Evolutionary conservation across 345 rosid genomes (phyloP).

Genomic region (Populus tremula): DNA sequence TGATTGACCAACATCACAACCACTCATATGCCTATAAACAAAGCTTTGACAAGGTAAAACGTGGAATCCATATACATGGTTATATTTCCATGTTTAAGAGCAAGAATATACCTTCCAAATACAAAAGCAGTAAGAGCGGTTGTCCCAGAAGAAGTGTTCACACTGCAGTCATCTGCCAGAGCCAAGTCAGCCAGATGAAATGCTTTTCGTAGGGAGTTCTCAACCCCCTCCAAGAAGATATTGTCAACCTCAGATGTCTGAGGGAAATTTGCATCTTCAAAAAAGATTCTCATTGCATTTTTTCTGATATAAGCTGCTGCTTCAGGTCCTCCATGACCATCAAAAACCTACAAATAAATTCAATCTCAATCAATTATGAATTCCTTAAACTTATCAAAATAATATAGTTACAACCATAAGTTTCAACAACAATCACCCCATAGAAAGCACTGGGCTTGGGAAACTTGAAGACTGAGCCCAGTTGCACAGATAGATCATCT

Average conservation of each 20-base stretch:
- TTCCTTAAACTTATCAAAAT: neutral
- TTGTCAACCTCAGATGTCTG: slow-evolving; percentile 46
- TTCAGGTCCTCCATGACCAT: slow-evolving; percentile 94
- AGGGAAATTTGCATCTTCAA: slow-evolving; percentile 66
- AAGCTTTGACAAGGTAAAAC: neutral
- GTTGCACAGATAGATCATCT: slow-evolving; percentile 50
- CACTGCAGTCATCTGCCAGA: slow-evolving; percentile 55
- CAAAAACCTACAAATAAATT: slow-evolving; percentile 50
- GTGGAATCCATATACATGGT: neutral
- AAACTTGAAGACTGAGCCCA: slow-evolving; percentile 44
- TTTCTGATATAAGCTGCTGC: slow-evolving; percentile 59
- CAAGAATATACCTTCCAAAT: slow-evolving; percentile 53
- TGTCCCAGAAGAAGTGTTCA: slow-evolving; percentile 76
- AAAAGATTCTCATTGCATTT: slow-evolving; percentile 46
- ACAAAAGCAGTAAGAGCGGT: slow-evolving; percentile 75
- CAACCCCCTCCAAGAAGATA: slow-evolving; percentile 45
- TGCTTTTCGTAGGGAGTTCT: slow-evolving; percentile 49
- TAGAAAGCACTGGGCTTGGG: slow-evolving; percentile 63
- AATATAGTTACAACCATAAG: neutral
- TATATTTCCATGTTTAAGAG: neutral
- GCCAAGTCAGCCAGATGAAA: slow-evolving; percentile 73
- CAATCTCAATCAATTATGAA: slow-evolving; percentile 11
- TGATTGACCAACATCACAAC: neutral
- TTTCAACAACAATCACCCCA: slow-evolving; percentile 42
- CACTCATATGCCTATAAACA: neutral